A percentile compares a stretch with the other conserved stretches of the same genome.
Evolutionary conservation across 2,329 filamentous ascomycete species (phyloP).

Genomic region (Pseudogymnoascus destructans): DNA sequence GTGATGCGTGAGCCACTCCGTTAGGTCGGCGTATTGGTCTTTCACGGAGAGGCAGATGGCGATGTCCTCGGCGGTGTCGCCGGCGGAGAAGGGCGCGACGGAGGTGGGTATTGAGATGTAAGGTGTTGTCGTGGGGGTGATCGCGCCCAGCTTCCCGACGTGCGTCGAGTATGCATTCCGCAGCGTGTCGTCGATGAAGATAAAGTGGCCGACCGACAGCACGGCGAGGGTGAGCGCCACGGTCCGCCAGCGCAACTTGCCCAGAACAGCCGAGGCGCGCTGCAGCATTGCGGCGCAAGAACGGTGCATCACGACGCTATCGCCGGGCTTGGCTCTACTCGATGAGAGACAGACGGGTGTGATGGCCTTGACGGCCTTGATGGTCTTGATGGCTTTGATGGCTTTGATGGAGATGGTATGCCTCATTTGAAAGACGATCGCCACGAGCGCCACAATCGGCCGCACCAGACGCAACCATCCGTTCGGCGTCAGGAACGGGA

Average conservation of each 20-base stretch:
- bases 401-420: background rate
- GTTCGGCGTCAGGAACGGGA: background rate
- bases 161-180: background rate
- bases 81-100: background rate
- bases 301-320: background rate
- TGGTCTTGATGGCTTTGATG: too few relatives aligned
- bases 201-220: background rate
- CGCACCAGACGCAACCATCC: background rate
- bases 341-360: background rate
- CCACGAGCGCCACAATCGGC: background rate
- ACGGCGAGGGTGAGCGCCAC: background rate
- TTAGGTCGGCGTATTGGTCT: constrained; percentile 18
- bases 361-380: too few relatives aligned
- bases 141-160: background rate
- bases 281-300: background rate
- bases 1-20: constrained; percentile 21
- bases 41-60: constrained; percentile 20
- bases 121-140: background rate
- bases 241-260: background rate
- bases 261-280: background rate
- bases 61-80: constrained; percentile 25
- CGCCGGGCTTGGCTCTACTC: background rate
- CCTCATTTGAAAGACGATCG: background rate
- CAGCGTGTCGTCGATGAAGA: background rate
- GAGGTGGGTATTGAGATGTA: background rate